Base-by-base conservation (phyloP, 345 rosid genomes). In the Geranium brycei region DNA sequence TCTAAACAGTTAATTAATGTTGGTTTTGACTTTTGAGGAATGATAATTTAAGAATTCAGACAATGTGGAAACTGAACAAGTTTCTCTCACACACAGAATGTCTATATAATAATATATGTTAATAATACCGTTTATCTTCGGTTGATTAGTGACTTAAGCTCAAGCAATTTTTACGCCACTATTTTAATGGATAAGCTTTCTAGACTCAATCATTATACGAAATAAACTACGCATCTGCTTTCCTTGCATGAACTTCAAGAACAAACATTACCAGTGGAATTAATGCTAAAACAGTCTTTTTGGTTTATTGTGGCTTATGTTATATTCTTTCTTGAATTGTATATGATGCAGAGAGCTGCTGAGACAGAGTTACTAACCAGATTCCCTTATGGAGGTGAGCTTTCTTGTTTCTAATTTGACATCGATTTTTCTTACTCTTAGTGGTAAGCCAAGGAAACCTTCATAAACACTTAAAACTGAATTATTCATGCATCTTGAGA, bases 281-380 rank as follows among this genome's bases (percentile, higher is more conserved):
- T 47, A 3, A 47, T 47, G 14, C 11, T 47, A 6, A 47, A 47
- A 47, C 13, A 6, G 53, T 13, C 59, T 14, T 38, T 55, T 61
- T 15, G 0, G 6, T 19, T 67, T 13, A 59, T 47, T 61, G 17
- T 40, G 38, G 32, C 71, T 72, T 57, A 58, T 67, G 23, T 35
- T 7, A 35, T n/a, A n/a, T 40, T 2, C 57, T 41, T 59, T 68
- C 31, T 56, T 63, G 56, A 57, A 19, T 68, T 61, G 70, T 76
- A 56, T 69, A 78, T 69, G 73, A 65, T 69, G 64, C 72, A 93
- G 97, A 85, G 85, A 73, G 95, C 97, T 75, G 89, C 97, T 59
- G 99, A 93, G 72, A 88, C 95, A 4, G 96, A 93, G 80, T 76
- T 93, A 69, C 82, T 86, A 76, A 87, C 85, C 59, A 91, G 82